Evolutionary conservation across 768 basidiomycete genomes (phyloP), one percentile per base, ranked within the genome.

Genomic region (Holtermannia corniformis): DNA sequence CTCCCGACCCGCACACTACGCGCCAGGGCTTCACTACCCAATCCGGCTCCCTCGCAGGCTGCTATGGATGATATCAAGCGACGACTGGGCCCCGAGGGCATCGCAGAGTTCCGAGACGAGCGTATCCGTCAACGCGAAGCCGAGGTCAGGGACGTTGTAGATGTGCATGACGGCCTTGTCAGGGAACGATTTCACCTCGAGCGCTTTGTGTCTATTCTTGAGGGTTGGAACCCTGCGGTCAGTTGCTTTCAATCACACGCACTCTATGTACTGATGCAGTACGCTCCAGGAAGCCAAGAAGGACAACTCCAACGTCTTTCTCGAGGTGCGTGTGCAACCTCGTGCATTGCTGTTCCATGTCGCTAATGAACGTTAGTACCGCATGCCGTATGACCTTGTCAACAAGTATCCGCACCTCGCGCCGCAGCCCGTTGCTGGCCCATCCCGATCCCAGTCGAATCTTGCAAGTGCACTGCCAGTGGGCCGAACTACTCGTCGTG

Each of bases 151-250:
- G 65, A 68, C 4, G 77, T 86, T 23, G 41, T 63, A 25, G 67
- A 69, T 25, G 51, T 46, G 24, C 67, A 69, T 59, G 67, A 69
- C 56, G 55, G 58, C 21, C 61, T 59, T 21, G 78, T 93, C 45
- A 81, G 91, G 55, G 88, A 96, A 72, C 76, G 81, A 54, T 96
- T 92, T 71, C 91, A 96, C 65, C 77, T 93, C 72, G 84, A 91
- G 58, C 77, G 83, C 53, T 92, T 85, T 66, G 79, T 81, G 2
- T 82, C 79, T 22, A 77, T 93, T 75, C 73, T 90, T 10, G 57
- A 58, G 28, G 77, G 76, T 19, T 96, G 82, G 68, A 79, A 92
- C 71, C 91, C 90, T 7, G 70, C 76, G 71, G 85, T 86, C 56
- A 32, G 80, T 53, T 19, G 21, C n/a, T 49, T 23, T 49, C 19